Base-by-base conservation (phyloP, 306 rosid species). In the Quercus rubra region DNA sequence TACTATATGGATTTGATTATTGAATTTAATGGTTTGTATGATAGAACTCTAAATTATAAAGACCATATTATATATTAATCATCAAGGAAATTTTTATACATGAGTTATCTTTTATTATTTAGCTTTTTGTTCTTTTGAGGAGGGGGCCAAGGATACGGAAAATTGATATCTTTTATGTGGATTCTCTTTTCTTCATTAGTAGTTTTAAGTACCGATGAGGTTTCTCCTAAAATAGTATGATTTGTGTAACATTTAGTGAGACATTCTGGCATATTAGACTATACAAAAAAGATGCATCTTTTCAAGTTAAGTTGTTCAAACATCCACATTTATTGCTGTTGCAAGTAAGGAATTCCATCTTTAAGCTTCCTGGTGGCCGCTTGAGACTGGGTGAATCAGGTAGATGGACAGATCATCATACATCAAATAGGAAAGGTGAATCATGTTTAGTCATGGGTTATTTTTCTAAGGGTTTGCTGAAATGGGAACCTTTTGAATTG, bases 311-410 rank as follows among this genome's bases (percentile, higher is more conserved):
- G 82, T 82, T 94, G 89, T 94, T 94, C 85, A 90, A 89, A 73
- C 95, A 94, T 81, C 97, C 99, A 4, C 97, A 92, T 82, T 61
- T 91, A 85, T 78, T 93, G 83, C 27, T 93, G 55, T 84, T 91
- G 82, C 98, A 91, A 93, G 81, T 91, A 70, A 87, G 87, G 41
- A 94, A 94, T 69, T 90, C 92, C 78, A 67, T 85, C 70, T 88
- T 86, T 77, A 90, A 87, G 87, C 97, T 94, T 71, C 99, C 97
- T 0, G 95, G 99, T 21, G 99, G 99, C 46, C 95, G 91, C 63
- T 85, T 94, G 74, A 92, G 95, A 61, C 93, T 93, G 14, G 90
- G 87, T 35, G 99, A 94, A 92, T 89, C 91, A 79, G 97, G 99
- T 94, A 82, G 19, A 55, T 20, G 41, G 64, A 74, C 72, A 61